Base-by-base conservation (phyloP, 768 basidiomycete genomes). In the Psilocybe azurescens region DNA sequence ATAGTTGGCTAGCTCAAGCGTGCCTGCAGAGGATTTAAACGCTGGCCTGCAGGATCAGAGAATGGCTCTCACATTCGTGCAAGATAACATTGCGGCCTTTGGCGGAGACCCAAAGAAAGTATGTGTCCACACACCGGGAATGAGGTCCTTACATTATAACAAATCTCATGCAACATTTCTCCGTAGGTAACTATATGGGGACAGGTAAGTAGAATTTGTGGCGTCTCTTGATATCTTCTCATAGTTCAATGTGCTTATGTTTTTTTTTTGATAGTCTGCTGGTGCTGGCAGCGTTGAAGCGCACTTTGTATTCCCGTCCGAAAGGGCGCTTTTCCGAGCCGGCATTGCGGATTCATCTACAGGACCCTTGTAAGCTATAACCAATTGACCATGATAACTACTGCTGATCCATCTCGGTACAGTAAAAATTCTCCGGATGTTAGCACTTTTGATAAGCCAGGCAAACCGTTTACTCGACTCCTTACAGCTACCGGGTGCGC, bases 21-120 rank as follows among this genome's bases (percentile, higher is more conserved):
- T 85, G 8, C 72, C 76, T 1, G 72, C 82, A 0, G 68, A 82
- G 62, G 83, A 87, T 62, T 73, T 87, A 29, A 89, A 89, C 63
- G 79, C 80, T 1, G 89, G 89, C 11, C 73, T 90, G 16, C 76
- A 75, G 41, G 90, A 92, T 69, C 88, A 90, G 71, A 75, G 79
- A 1, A 75, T 79, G 33, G 87, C 88, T 0, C 72, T 93, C 0
- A 65, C 74, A 16, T 91, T 89, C 70, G 74, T 91, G 0, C 82
- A 89, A 62, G 76, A 86, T 20, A 88, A 91, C 65, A 85, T 90
- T 16, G 81, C 76, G 3, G 79, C 80, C 2, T 91, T 91, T 67
- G 88, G 88, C 11, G 89, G 89, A 1, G 84, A 89, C 71, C 82
- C 83, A 13, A 64, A 73, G 9, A 89, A 87, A 74, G 86, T 79